Evolutionary conservation across 1,139 yeast genomes (phyloP).

Genomic region (Scheffersomyces lignicola): DNA sequence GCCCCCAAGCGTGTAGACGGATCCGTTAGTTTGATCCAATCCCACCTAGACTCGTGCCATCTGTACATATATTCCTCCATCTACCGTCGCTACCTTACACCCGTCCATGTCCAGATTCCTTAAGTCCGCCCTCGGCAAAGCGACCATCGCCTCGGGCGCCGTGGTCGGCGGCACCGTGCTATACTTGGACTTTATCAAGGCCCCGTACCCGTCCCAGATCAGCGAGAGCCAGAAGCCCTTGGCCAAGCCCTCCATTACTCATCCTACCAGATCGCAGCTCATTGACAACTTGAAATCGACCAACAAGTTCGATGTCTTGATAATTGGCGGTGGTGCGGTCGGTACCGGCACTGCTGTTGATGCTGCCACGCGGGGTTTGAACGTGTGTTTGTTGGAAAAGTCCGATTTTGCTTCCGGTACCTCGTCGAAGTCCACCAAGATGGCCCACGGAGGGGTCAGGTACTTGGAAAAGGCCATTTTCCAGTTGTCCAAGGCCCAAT

Average conservation of each 20-base stretch:
- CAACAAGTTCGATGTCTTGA: conserved; percentile 72
- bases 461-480: conserved; percentile 93
- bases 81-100: conserved; percentile 3
- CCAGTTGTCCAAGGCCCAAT: conserved; percentile 86
- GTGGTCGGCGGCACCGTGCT: conserved; percentile 39
- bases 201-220: conserved; percentile 36
- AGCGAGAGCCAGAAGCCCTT: conserved; percentile 38
- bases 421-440: conserved; percentile 91
- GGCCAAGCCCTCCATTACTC: conserved; percentile 32
- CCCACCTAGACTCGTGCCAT: too few species aligned
- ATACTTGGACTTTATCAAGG: conserved; percentile 42
- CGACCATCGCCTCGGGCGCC: conserved; percentile 35
- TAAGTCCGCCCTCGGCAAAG: conserved; percentile 24
- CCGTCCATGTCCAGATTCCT: conserved; percentile 17
- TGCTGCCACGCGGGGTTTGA: conserved; percentile 87
- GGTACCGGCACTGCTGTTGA: conserved; percentile 94
- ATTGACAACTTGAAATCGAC: conserved; percentile 31
- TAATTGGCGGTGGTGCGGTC: conserved; percentile 96
- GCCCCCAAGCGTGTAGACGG: too few species aligned
- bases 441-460: conserved; percentile 97
- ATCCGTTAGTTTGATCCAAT: too few species aligned
- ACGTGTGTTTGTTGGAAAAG: conserved; percentile 83
- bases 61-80: background rate
- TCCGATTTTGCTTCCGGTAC: conserved; percentile 92
- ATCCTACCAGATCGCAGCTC: conserved; percentile 38